Evolutionary conservation across 2,329 filamentous ascomycete genomes (phyloP).

Genomic region (Shiraia bambusicola): DNA sequence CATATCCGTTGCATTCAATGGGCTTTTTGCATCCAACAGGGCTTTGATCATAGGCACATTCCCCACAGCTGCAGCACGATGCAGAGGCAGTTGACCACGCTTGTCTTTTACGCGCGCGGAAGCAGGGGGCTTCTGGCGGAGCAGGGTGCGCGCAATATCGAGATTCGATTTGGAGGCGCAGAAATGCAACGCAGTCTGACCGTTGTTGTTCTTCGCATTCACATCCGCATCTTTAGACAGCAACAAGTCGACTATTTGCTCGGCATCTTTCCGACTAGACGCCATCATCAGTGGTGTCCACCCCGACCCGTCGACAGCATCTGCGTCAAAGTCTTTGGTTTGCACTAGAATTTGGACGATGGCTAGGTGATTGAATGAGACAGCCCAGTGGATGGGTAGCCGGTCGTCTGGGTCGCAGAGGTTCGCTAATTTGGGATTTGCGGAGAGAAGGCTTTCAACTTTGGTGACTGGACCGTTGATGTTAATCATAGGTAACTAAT

Average conservation of each 20-base stretch:
- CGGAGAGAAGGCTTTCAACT: constrained; percentile 74
- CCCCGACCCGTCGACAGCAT: constrained; percentile 76
- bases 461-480: constrained; percentile 55
- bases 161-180: constrained; percentile 87
- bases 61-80: constrained; percentile 87
- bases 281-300: constrained; percentile 88
- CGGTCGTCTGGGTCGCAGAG: constrained; percentile 83
- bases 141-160: constrained; percentile 74
- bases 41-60: constrained; percentile 84
- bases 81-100: constrained; percentile 84
- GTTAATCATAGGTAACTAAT: constrained; percentile 66
- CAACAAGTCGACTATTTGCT: constrained; percentile 67
- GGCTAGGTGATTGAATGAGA: constrained; percentile 74
- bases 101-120: constrained; percentile 80
- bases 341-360: constrained; percentile 74
- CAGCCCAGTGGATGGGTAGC: constrained; percentile 91
- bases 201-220: constrained; percentile 68
- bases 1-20: constrained; percentile 78
- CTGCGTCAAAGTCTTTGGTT: constrained; percentile 75
- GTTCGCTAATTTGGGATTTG: constrained; percentile 74
- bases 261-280: constrained; percentile 70
- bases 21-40: constrained; percentile 75
- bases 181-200: constrained; percentile 89
- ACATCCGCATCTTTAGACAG: constrained; percentile 70
- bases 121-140: constrained; percentile 65